phyloP scores from a whole-genome alignment of 345 rosid genomes.

The Eucalyptus lansdowneana region DNA sequence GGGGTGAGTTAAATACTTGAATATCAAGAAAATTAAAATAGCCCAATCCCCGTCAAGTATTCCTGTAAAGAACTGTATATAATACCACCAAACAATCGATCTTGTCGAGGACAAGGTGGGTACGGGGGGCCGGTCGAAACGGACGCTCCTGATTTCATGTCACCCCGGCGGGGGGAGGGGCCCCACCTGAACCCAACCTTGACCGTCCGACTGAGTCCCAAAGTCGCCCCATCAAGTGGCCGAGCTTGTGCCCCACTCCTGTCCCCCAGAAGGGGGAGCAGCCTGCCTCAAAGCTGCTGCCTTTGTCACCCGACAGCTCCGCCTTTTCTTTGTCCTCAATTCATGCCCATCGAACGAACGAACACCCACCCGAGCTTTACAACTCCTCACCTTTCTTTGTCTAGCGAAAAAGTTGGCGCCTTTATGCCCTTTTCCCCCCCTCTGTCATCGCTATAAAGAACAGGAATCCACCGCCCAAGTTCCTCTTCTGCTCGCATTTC shows the following conservation, averaged over 20 bases:
- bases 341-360: conserved; percentile 1
- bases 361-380: background rate
- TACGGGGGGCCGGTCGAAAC: background rate
- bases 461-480: background rate
- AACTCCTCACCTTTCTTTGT: background rate
- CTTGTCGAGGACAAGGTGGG: background rate
- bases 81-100: background rate
- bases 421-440: background rate
- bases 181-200: background rate
- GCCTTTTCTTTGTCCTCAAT: conserved; percentile 58
- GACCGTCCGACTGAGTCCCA: background rate
- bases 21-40: background rate
- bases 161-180: background rate
- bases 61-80: background rate
- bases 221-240: background rate
- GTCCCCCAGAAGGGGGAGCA: conserved; percentile 57
- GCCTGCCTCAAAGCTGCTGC: conserved; percentile 64
- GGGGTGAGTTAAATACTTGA: background rate
- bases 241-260: conserved; percentile 40
- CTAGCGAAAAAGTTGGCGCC: background rate
- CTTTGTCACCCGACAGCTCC: conserved; percentile 63
- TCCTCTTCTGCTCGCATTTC: conserved; percentile 2
- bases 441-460: conserved; percentile 21
- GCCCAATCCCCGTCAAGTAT: background rate
- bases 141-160: background rate